These are phyloP conservation scores for Bipolaris cookei DNA, from an alignment of 2,329 filamentous ascomycete species.

Conservation along the genomic window DNA sequence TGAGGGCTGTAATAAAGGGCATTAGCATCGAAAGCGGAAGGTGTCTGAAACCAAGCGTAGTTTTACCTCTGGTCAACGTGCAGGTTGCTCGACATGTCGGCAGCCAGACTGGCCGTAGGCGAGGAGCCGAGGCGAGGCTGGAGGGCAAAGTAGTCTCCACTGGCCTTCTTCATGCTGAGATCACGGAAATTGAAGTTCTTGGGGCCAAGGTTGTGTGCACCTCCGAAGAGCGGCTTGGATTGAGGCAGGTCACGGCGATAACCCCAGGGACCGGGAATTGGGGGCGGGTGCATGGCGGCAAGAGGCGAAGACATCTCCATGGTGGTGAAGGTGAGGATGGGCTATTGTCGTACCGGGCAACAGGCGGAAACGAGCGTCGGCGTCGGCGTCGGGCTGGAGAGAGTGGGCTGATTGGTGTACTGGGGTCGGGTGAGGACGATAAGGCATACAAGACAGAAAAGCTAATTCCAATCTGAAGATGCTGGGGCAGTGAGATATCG, in stretches of 20 bases:
- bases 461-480: conserved; percentile 51
- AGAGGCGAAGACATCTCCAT: conserved; percentile 96
- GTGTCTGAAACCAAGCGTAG: conserved; percentile 33
- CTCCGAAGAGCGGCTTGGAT: conserved; percentile 61
- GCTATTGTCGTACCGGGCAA: conserved; percentile 61
- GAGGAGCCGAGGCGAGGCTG: conserved; percentile 84
- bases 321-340: conserved; percentile 20
- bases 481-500: conserved; percentile 34
- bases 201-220: conserved; percentile 62
- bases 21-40: conserved; percentile 45
- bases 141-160: conserved; percentile 80
- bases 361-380: conserved; percentile 34
- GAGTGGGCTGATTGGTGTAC: conserved; percentile 19
- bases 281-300: conserved; percentile 84
- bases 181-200: conserved; percentile 78
- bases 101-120: conserved; percentile 86
- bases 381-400: background rate
- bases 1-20: conserved; percentile 68
- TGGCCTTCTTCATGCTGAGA: conserved; percentile 71
- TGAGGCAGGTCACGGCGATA: conserved; percentile 62
- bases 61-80: conserved; percentile 89
- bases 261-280: conserved; percentile 69
- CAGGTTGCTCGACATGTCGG: conserved; percentile 96
- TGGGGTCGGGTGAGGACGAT: conserved; percentile 30
- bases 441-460: conserved; percentile 50